Percentiles rank a stretch among this genome's conserved stretches.
These are phyloP conservation scores for Cicer cuneatum DNA, from an alignment of 306 rosid genomes.

Conservation along the genomic window DNA sequence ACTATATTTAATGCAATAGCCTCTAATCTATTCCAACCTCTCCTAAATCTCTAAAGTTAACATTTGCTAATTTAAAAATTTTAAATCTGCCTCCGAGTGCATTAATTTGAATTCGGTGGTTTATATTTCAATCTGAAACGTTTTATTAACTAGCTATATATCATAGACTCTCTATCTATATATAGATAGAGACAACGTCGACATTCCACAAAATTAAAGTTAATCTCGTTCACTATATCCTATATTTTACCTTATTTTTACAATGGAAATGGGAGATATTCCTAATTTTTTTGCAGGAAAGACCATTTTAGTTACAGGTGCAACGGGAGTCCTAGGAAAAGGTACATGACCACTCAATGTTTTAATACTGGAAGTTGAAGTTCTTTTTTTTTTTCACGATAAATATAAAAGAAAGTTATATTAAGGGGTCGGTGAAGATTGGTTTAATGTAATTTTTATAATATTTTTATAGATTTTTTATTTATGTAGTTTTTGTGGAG, in stretches of 20 bases:
- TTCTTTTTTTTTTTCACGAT: too few species aligned
- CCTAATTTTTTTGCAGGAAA: neutral
- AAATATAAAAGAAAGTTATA: neutral
- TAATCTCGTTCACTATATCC: neutral
- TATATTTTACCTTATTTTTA: neutral
- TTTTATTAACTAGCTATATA: too few species aligned
- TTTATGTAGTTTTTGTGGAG: slow-evolving; percentile 52
- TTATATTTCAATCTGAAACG: too few species aligned
- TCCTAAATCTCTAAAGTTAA: too few species aligned
- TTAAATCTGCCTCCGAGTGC: too few species aligned
- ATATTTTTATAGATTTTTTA: too few species aligned
- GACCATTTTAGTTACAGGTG: slow-evolving; percentile 7
- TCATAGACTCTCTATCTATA: neutral
- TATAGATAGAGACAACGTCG: neutral
- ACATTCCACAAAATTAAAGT: neutral
- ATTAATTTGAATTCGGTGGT: too few species aligned
- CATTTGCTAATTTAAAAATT: too few species aligned
- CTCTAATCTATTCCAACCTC: too few species aligned
- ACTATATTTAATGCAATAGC: too few species aligned
- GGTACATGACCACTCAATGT: neutral
- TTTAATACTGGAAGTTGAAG: neutral
- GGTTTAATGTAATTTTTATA: neutral
- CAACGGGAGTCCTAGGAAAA: slow-evolving; percentile 18
- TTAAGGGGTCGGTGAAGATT: too few species aligned
- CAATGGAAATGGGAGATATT: neutral